Evolutionary conservation across 2,329 filamentous ascomycete genomes (phyloP).

Genomic region (Talaromyces sp.): DNA sequence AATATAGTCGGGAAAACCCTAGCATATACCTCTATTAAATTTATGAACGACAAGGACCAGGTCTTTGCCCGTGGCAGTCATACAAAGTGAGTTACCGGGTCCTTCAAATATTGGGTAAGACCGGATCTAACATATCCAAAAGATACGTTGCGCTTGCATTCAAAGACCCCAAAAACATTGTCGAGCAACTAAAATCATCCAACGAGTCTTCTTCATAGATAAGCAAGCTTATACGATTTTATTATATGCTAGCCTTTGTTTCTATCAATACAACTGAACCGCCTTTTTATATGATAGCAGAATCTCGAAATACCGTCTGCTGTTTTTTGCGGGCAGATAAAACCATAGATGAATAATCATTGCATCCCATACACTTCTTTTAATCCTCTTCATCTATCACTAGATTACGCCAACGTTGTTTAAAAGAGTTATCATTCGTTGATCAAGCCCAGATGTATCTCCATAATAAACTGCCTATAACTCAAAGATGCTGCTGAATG

Average conservation of each 20-base stretch:
- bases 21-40: slow-evolving; percentile 58
- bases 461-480: neutral
- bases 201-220: slow-evolving; percentile 1
- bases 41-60: slow-evolving; percentile 54
- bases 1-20: slow-evolving; percentile 57
- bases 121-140: neutral
- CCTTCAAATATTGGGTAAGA: neutral
- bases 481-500: slow-evolving; percentile 7
- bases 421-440: neutral
- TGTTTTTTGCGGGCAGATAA: neutral
- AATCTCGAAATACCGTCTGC: neutral
- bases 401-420: neutral
- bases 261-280: neutral
- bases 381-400: neutral
- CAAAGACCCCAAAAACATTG: slow-evolving; percentile 58
- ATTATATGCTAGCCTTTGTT: neutral
- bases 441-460: neutral
- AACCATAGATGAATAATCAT: neutral
- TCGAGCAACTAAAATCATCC: slow-evolving; percentile 48
- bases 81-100: slow-evolving; percentile 49
- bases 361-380: neutral
- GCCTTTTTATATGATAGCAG: neutral
- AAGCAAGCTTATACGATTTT: neutral
- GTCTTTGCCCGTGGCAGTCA: slow-evolving; percentile 61
- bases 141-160: slow-evolving; percentile 55